phyloP scores from a whole-genome alignment of 2,329 filamentous ascomycete genomes.

The Sporothrix phasma region DNA sequence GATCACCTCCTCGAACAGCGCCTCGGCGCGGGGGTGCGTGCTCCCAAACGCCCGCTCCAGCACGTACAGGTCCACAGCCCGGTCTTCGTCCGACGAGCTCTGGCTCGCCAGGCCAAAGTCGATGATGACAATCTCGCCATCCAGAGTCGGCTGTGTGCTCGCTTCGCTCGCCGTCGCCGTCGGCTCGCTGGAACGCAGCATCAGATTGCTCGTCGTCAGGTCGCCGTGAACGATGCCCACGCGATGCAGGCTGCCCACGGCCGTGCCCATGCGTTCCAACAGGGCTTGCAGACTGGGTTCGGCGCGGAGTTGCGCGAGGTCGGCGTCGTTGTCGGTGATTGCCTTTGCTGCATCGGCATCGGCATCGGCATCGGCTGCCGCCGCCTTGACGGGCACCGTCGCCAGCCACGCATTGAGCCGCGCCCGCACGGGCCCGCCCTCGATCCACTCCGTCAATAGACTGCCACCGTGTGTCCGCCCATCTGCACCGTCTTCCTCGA shows the following conservation, averaged over 20 bases:
- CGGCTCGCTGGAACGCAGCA: slow-evolving; percentile 44
- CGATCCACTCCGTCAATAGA: slow-evolving; percentile 79
- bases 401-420: slow-evolving; percentile 60
- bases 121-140: slow-evolving; percentile 78
- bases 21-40: slow-evolving; percentile 80
- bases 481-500: slow-evolving; percentile 53
- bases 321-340: slow-evolving; percentile 13
- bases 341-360: neutral
- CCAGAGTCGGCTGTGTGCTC: slow-evolving; percentile 28
- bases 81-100: slow-evolving; percentile 76
- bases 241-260: slow-evolving; percentile 67
- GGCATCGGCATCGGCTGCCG: slow-evolving; percentile 10
- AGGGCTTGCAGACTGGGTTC: slow-evolving; percentile 43
- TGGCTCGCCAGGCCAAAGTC: slow-evolving; percentile 88
- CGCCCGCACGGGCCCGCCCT: slow-evolving; percentile 59
- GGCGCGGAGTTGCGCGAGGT: slow-evolving; percentile 20
- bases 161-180: slow-evolving; percentile 12
- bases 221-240: slow-evolving; percentile 90
- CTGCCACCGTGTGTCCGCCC: slow-evolving; percentile 13
- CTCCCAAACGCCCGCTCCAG: slow-evolving; percentile 89
- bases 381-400: slow-evolving; percentile 31
- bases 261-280: slow-evolving; percentile 59
- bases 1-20: slow-evolving; percentile 63
- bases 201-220: slow-evolving; percentile 94
- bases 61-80: slow-evolving; percentile 93